phyloP scores from a whole-genome alignment of 78 protist species.

The Isochrysis galbana region DNA sequence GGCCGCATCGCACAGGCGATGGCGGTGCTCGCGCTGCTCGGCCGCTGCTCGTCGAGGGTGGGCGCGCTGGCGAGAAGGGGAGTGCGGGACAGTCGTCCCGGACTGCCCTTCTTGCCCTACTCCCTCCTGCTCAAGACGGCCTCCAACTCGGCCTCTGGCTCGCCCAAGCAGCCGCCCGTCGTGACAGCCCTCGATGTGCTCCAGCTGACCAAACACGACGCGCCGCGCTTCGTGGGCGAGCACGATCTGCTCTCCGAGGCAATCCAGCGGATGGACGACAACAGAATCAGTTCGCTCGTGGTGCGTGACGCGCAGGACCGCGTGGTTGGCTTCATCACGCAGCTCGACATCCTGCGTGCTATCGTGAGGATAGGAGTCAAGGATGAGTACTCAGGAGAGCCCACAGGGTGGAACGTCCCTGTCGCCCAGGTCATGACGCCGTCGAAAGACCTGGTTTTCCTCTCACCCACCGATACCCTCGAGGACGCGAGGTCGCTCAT shows the following conservation, averaged over 20 bases:
- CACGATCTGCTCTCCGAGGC: not conserved
- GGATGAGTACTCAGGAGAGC: not conserved
- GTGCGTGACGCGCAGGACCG: not conserved
- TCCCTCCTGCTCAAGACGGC: too few species aligned
- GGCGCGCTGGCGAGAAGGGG: too few species aligned
- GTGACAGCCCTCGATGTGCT: not conserved
- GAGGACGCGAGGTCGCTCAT: not conserved
- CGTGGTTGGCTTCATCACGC: conserved; percentile 13
- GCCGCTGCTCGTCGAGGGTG: too few species aligned
- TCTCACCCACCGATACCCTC: not conserved
- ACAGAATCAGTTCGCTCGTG: not conserved
- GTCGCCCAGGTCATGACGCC: not conserved
- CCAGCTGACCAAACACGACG: not conserved
- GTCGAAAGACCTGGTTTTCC: not conserved
- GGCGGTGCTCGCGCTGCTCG: too few species aligned
- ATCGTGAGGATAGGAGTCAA: not conserved
- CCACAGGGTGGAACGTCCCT: not conserved
- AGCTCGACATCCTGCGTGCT: not conserved
- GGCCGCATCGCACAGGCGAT: too few species aligned
- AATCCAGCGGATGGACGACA: not conserved
- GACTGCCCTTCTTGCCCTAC: too few species aligned
- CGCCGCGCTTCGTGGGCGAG: not conserved
- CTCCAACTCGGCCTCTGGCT: too few species aligned
- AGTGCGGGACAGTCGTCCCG: too few species aligned
- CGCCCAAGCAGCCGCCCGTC: too few species aligned